Evolutionary conservation across 2,329 filamentous ascomycete species (phyloP), one percentile per base, ranked within the genome.

Genomic region (Nigrospora osmanthi): DNA sequence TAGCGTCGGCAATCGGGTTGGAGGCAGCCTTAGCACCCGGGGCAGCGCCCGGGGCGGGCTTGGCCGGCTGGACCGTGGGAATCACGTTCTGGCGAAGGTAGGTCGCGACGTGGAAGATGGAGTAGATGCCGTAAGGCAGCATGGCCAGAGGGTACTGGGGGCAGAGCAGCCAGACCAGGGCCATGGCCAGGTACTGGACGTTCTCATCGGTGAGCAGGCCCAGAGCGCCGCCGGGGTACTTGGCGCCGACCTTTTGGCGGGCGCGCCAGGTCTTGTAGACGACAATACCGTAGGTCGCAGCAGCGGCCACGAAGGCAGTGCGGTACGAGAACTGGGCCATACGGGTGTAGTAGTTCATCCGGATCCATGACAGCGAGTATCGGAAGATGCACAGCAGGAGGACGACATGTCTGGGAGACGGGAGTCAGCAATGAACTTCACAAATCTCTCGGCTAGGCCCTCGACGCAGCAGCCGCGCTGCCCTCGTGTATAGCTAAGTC

Each of bases 221-320:
- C 47, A 91, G 44, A 40, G 76, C 66, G 47, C 85, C 80, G 35
- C 68, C 70, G 63, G 62, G 80, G 57, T 81, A 66, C 63, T 72
- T 81, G 49, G 73, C 81, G 52, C 85, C 83, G 41, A 82, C 75
- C 76, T 88, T 86, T 57, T 86, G 78, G 54, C 89, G 85, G 56
- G 90, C 88, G 54, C 90, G 83, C 73, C 90, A 88, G 47, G 89
- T 90, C 80, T 98, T 98, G 78, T 95, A 97, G 50, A 98, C 91
- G 41, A 98, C 93, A 54, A 98, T 97, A 54, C 93, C 91, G 67
- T 98, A 98, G 11, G 93, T 97, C 41, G 82, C 80, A 40, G 89
- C 89, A 6, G 93, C 93, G 3, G 90, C 84, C 56, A 96, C 55
- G 65, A 98, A 98, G 47, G 90, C 87, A 44, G 85, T 80, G 58